Conservation (phyloP, 2,329 filamentous ascomycete species). For the Sporothrix brasiliensis region DNA sequence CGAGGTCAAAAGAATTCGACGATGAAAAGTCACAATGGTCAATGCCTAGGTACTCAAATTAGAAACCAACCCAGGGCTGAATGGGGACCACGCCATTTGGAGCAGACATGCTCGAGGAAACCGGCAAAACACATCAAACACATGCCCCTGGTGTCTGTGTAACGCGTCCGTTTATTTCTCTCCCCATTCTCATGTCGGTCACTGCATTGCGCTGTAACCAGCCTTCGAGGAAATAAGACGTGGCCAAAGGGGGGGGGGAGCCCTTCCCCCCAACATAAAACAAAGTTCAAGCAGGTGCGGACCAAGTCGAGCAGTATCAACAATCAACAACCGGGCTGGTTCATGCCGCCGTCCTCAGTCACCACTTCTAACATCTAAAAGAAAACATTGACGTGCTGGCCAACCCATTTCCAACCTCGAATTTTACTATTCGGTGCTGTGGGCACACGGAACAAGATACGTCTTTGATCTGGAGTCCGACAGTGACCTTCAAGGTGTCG, state of each 20-base stretch:
- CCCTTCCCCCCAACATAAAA: neutral
- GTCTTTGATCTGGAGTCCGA: neutral
- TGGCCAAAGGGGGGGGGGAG: no score
- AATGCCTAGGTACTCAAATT: neutral
- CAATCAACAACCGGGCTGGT: constrained; percentile 7
- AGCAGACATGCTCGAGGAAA: constrained; percentile 1
- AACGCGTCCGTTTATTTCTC: neutral
- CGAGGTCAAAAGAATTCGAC: neutral
- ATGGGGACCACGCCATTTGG: neutral
- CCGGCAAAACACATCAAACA: neutral
- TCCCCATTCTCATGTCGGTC: constrained; percentile 15
- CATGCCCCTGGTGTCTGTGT: constrained; percentile 7
- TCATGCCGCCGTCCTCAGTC: neutral
- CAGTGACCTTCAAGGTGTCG: neutral
- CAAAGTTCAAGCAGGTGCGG: neutral
- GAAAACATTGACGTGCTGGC: neutral
- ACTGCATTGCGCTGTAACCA: constrained; percentile 2
- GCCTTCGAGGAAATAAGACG: neutral
- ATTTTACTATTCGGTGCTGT: neutral
- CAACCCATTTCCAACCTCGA: neutral
- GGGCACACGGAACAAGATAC: neutral
- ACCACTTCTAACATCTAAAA: neutral
- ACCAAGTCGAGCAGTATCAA: constrained; percentile 2
- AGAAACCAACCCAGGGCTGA: neutral
- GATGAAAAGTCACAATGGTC: neutral